Conservation (phyloP, 2,329 filamentous ascomycete genomes). For the Ceratocystis papillata region DNA sequence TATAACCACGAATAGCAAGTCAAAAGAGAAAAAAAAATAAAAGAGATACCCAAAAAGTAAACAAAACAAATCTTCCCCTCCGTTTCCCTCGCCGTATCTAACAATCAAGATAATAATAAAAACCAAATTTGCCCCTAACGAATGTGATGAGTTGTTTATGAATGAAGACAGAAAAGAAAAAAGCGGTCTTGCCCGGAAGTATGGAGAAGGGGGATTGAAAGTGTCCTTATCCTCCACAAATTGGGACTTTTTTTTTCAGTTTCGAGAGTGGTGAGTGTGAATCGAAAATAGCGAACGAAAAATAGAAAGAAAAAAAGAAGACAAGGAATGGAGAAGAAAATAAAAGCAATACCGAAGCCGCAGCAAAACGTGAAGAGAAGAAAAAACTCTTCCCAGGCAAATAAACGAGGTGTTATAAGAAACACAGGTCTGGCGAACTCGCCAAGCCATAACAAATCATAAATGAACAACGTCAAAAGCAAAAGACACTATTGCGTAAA, state of each 20-base stretch:
- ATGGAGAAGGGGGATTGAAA: no score
- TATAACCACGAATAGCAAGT: not conserved
- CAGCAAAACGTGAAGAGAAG: not conserved
- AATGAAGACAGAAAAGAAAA: conserved; percentile 17
- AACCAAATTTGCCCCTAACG: conserved; percentile 12
- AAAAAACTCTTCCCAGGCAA: not conserved
- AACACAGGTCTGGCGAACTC: conserved; percentile 12
- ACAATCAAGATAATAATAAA: conserved; percentile 5
- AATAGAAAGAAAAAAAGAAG: conserved; percentile 4
- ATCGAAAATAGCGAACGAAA: conserved; percentile 1
- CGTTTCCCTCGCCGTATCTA: not conserved
- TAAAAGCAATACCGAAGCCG: conserved; percentile 5
- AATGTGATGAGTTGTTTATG: not conserved
- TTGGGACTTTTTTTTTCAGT: conserved; percentile 11
- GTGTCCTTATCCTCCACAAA: not conserved
- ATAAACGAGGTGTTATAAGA: conserved; percentile 8
- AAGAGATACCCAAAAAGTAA: conserved; percentile 1
- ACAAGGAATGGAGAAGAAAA: conserved; percentile 13
- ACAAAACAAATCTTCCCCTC: not conserved
- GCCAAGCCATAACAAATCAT: conserved; percentile 21
- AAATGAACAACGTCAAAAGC: not conserved
- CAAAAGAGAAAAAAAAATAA: conserved; percentile 12
- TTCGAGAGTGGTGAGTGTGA: not conserved
- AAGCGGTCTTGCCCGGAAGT: not conserved
- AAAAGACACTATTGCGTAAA: not conserved